A percentile compares a stretch with the other conserved stretches of the same genome.
Evolutionary conservation across 2,329 filamentous ascomycete species (phyloP).

Genomic region (Pseudogymnoascus destructans): DNA sequence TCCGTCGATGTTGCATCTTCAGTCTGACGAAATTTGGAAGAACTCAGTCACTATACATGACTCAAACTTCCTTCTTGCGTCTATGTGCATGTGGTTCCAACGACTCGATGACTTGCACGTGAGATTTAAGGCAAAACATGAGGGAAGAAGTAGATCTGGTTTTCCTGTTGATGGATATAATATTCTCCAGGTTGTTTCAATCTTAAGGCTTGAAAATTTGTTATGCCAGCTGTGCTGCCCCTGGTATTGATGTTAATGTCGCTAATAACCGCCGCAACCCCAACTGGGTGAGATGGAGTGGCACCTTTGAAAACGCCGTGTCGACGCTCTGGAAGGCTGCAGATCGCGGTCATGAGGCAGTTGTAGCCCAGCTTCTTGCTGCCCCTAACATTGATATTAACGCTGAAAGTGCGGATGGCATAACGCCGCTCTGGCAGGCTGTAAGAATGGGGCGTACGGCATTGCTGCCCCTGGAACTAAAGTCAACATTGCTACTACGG

Average conservation of each 20-base stretch:
- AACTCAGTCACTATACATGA: conserved; percentile 8
- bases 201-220: neutral
- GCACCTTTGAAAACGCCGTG: too few relatives aligned
- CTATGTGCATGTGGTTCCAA: conserved; percentile 6
- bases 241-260: neutral
- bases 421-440: too few relatives aligned
- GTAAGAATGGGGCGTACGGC: neutral
- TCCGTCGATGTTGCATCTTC: neutral
- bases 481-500: neutral
- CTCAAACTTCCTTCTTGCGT: conserved; percentile 9
- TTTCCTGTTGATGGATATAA: neutral
- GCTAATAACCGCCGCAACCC: neutral
- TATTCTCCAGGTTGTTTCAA: neutral
- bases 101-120: neutral
- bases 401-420: too few relatives aligned
- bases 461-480: too few relatives aligned
- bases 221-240: neutral
- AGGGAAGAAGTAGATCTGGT: neutral
- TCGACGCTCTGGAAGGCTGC: too few relatives aligned
- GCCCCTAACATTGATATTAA: neutral
- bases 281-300: too few relatives aligned
- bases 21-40: conserved; percentile 7
- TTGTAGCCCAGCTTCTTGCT: neutral
- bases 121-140: neutral
- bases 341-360: neutral